Conservation (phyloP, 1,139 yeast species). For the Debaryomyces psychrophilus region DNA sequence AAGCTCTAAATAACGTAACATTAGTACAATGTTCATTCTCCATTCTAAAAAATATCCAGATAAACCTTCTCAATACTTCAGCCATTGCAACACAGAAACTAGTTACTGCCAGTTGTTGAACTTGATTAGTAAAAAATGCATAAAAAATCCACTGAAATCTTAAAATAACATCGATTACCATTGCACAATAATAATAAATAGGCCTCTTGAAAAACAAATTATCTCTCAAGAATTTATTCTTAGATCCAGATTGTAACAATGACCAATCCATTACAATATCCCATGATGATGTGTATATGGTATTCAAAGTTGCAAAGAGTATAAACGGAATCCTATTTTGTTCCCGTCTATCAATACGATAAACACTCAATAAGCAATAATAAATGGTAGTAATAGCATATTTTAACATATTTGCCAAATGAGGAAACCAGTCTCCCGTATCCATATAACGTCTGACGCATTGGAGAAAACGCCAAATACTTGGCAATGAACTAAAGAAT, state of each 20-base stretch:
- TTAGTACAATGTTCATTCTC: conserved; percentile 96
- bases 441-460: conserved; percentile 90
- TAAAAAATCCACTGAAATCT: conserved; percentile 93
- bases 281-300: conserved; percentile 76
- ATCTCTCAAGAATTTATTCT: conserved; percentile 65
- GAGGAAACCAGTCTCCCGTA: conserved; percentile 96
- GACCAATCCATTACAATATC: conserved; percentile 97
- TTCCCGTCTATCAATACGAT: conserved; percentile 60
- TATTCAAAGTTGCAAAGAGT: conserved; percentile 71
- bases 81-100: conserved; percentile 83
- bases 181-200: conserved; percentile 69
- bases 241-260: conserved; percentile 65
- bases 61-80: conserved; percentile 76
- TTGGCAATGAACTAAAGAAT: conserved; percentile 80
- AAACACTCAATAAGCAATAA: conserved; percentile 75
- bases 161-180: conserved; percentile 68
- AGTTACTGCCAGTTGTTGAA: conserved; percentile 89
- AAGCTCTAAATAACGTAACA: conserved; percentile 80
- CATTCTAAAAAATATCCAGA: conserved; percentile 91
- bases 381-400: conserved; percentile 68
- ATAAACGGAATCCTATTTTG: conserved; percentile 63
- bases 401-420: conserved; percentile 85
- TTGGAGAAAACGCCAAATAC: conserved; percentile 87
- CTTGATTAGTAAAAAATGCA: conserved; percentile 66
- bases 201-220: conserved; percentile 66